phyloP scores from a whole-genome alignment of 441 rosid genomes.

The Pelargonium australe region DNA sequence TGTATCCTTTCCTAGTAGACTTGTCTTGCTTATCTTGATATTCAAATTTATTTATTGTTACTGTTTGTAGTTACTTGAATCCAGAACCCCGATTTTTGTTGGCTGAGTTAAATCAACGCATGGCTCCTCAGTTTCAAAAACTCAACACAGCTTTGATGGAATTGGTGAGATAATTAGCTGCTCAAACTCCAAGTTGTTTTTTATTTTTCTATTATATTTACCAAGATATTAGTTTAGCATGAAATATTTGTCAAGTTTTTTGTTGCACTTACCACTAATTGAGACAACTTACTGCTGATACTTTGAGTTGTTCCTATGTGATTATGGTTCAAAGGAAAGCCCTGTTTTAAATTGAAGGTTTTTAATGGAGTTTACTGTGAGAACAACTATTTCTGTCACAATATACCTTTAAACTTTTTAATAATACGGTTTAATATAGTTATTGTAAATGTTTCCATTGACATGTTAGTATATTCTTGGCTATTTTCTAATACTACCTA shows the following conservation, averaged over 20 bases:
- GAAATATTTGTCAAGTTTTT: background rate
- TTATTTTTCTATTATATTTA: background rate
- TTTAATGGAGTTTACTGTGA: no score
- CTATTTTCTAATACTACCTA: no score
- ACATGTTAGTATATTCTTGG: no score
- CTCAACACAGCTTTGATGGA: constrained; percentile 45
- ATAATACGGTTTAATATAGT: no score
- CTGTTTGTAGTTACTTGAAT: constrained; percentile 55
- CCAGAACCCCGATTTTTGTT: constrained; percentile 59
- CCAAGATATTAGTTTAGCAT: background rate
- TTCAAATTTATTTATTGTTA: constrained; percentile 13
- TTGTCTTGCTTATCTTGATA: background rate
- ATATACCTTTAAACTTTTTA: no score
- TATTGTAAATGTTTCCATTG: no score
- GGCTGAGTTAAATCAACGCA: constrained; percentile 49
- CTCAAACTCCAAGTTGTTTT: background rate
- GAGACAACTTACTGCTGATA: background rate
- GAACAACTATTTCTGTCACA: no score
- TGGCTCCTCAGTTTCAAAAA: constrained; percentile 64
- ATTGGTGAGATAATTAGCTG: constrained; percentile 18
- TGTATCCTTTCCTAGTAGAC: background rate
- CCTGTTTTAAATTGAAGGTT: no score
- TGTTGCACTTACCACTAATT: background rate
- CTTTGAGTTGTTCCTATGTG: background rate
- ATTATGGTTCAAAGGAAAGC: no score